Evolutionary conservation across 1,284 basidiomycete species (phyloP).

Genomic region (Xanthoconium separans): DNA sequence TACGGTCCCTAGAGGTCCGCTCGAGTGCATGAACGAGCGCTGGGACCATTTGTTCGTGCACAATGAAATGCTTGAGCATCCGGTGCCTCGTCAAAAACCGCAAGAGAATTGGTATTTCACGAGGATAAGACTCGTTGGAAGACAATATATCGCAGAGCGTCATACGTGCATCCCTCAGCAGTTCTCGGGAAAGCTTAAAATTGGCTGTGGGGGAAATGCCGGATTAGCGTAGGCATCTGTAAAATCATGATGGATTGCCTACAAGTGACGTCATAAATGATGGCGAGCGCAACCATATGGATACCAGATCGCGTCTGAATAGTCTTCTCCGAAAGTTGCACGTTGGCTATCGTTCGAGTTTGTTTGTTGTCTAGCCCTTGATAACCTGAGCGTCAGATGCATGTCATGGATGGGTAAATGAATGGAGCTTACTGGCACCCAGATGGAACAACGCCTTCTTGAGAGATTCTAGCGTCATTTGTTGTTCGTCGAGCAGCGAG

Average conservation of each 20-base stretch:
- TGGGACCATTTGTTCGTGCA: not conserved
- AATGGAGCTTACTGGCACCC: not conserved
- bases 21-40: conserved; percentile 1
- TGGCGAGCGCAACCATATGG: not conserved
- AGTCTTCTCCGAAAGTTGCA: not conserved
- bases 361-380: not conserved
- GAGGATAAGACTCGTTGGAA: not conserved
- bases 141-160: not conserved
- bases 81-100: not conserved
- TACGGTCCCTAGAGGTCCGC: not conserved
- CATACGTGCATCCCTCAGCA: not conserved
- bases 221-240: not conserved
- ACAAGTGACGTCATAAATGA: conserved; percentile 4
- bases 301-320: not conserved
- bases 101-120: not conserved
- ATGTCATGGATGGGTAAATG: not conserved
- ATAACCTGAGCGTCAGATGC: not conserved
- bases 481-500: not conserved
- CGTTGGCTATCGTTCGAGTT: not conserved
- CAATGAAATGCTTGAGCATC: not conserved
- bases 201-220: not conserved
- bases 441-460: conserved; percentile 6
- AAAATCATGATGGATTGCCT: not conserved
- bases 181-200: not conserved
- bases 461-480: not conserved